Percentiles rank a stretch among this genome's conserved stretches.
Conservation (phyloP, 73 alveolate species). For the Diophrys sp. region DNA sequence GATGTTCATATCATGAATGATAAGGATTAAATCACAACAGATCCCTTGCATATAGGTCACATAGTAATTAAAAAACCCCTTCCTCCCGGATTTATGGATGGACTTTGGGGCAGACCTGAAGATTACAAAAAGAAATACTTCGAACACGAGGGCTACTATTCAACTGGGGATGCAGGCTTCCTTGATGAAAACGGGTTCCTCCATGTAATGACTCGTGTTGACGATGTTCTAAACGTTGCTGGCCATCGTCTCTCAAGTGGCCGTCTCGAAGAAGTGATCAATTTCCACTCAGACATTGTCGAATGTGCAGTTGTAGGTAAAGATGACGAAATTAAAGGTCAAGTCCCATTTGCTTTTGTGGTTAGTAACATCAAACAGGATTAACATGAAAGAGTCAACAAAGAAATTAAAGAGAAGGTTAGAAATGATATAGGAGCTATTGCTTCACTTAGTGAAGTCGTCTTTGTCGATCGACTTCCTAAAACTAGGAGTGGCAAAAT, state of each 20-base stretch:
- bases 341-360: constrained; percentile 62
- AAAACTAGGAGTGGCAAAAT: constrained; percentile 99
- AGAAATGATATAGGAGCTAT: constrained; percentile 43
- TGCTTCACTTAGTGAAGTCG: constrained; percentile 27
- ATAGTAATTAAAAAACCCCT: constrained; percentile 40
- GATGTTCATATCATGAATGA: constrained; percentile 47
- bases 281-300: constrained; percentile 53
- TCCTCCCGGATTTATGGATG: constrained; percentile 62
- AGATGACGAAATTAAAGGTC: constrained; percentile 79
- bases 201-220: constrained; percentile 89
- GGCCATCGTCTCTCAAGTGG: constrained; percentile 90
- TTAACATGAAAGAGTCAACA: background rate
- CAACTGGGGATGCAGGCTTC: constrained; percentile 84
- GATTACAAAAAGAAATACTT: constrained; percentile 40
- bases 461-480: constrained; percentile 91
- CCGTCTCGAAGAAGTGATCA: constrained; percentile 72
- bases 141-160: constrained; percentile 50
- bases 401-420: constrained; percentile 25
- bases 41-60: constrained; percentile 36
- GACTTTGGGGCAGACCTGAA: constrained; percentile 62
- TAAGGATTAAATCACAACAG: constrained; percentile 17
- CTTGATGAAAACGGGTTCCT: constrained; percentile 88
- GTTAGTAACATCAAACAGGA: constrained; percentile 30
- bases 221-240: constrained; percentile 82
- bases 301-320: constrained; percentile 87